Evolutionary conservation across 257 asterid species (phyloP), one percentile per base, ranked within the genome.

Genomic region (Nicotiana noctiflora): DNA sequence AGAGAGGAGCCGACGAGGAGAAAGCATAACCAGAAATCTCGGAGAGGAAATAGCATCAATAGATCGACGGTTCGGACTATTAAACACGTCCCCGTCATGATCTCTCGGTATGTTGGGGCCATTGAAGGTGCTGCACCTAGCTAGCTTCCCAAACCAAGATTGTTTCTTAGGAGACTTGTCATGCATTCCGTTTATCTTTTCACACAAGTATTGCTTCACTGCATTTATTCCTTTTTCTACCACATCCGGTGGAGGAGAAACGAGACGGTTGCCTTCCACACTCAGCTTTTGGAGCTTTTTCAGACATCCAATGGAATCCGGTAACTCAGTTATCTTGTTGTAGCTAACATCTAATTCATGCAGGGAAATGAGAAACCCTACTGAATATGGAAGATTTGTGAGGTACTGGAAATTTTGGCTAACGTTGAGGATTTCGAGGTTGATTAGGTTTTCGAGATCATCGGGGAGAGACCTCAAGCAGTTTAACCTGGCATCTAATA

Each of bases 321-420:
- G 98, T 49, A 95, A 83, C 60, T 61, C 32, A 0, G 89, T 76
- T 68, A 95, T 91, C 55, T 86, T 92, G 88, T 95, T 95, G 88
- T 95, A 92, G 86, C 98, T 93, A 2, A 92, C 91, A 77, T 95
- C 98, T 13, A 95, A 63, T 79, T 95, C 98, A 3, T 86, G 82
- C 1, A 95, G 91, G 1, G 98, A 92, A 40, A 90, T 90, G 55
- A 95, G 94, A 0, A 95, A 94, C 52, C 98, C 98, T 2, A 95
- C 46, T 32, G 98, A 91, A 90, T 91, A 92, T 0, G 98, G 98
- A 8, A 95, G 88, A 12, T 83, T 46, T 2, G 86, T 46, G 3
- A 95, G 87, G 91, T 85, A 87, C 6, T 95, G 98, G 83, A 95
- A 95, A 17, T 95, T 95, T 79, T 95, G 98, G 86, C 98, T 95